These are phyloP conservation scores for Eryngium alpinum DNA, from an alignment of 140 eudicot species.

Conservation along the genomic window DNA sequence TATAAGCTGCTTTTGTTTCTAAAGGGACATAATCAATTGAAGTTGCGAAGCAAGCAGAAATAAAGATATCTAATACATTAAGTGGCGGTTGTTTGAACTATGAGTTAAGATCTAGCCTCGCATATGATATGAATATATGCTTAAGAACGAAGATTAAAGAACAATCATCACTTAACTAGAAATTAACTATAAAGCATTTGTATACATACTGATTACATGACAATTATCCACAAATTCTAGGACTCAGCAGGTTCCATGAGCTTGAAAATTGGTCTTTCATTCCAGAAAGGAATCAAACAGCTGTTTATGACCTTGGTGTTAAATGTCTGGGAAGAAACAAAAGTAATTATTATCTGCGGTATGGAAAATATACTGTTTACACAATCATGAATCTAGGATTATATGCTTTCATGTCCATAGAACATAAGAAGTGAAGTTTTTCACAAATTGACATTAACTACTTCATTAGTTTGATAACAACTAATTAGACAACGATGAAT, in stretches of 20 bases:
- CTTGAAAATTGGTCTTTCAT: slow-evolving; percentile 41
- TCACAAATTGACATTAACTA: not conserved
- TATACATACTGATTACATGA: not conserved
- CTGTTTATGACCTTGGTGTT: slow-evolving; percentile 55
- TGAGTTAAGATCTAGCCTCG: no score
- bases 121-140: not conserved
- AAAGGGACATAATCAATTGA: slow-evolving; percentile 2
- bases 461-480: not conserved
- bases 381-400: not conserved
- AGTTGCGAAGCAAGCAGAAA: not conserved
- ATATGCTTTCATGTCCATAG: not conserved
- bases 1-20: not conserved
- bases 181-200: not conserved
- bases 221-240: slow-evolving; percentile 33
- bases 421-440: not conserved
- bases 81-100: no score
- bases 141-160: not conserved
- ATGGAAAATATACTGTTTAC: not conserved
- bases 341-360: slow-evolving; percentile 2
- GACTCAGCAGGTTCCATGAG: slow-evolving; percentile 34
- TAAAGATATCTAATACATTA: not conserved
- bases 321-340: slow-evolving; percentile 26
- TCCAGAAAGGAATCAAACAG: slow-evolving; percentile 60
- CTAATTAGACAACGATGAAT: not conserved
- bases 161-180: not conserved